These are phyloP conservation scores for Rosa persica DNA, from an alignment of 306 rosid species.

Conservation along the genomic window DNA sequence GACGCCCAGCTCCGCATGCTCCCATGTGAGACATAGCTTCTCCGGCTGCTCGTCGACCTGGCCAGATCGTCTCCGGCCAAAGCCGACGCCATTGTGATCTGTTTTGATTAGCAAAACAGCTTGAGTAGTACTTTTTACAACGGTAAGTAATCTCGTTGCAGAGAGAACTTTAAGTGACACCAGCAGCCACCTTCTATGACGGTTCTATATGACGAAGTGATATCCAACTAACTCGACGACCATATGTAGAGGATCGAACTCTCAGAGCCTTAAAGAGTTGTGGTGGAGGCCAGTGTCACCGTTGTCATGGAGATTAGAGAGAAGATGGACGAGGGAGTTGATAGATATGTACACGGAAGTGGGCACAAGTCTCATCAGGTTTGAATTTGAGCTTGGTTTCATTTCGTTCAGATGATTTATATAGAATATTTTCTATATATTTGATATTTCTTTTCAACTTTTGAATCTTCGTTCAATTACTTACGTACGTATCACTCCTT, in stretches of 20 bases:
- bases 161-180: not conserved
- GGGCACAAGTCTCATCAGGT: not conserved
- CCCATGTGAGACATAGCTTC: conserved; percentile 41
- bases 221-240: not conserved
- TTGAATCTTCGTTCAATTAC: not conserved
- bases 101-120: not conserved
- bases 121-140: not conserved
- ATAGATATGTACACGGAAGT: not conserved
- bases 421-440: not conserved
- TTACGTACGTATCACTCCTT: not conserved
- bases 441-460: not conserved
- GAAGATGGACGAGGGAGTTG: not conserved
- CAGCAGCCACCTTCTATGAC: not conserved
- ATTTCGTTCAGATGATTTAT: not conserved
- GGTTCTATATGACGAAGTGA: not conserved
- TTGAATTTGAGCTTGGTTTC: not conserved
- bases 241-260: not conserved
- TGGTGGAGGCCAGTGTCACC: not conserved
- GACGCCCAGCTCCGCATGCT: conserved; percentile 50
- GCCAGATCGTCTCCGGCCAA: conserved; percentile 46
- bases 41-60: conserved; percentile 40
- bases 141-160: too few species aligned
- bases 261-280: not conserved
- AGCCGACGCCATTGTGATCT: conserved; percentile 44
- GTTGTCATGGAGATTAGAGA: not conserved